Percentiles rank a stretch among this genome's conserved stretches.
These are phyloP conservation scores for Collybia nuda DNA, from an alignment of 768 basidiomycete species.

Conservation along the genomic window DNA sequence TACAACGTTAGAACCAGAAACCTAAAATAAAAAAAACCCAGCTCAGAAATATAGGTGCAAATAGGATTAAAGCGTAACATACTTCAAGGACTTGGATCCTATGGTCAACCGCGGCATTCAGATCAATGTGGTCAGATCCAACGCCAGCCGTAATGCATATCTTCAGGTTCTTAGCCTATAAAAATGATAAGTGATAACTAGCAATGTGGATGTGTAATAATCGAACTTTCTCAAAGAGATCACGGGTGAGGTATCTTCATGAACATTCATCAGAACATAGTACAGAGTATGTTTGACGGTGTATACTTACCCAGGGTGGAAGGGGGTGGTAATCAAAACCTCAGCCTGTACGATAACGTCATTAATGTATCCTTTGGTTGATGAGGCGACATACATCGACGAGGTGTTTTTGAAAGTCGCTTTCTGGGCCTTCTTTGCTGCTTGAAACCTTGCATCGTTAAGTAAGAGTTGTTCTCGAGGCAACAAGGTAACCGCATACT, in stretches of 20 bases:
- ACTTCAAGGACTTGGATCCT: constrained; percentile 79
- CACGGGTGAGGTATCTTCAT: constrained; percentile 67
- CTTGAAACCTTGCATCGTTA: constrained; percentile 56
- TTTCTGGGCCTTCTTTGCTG: constrained; percentile 81
- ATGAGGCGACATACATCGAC: constrained; percentile 53
- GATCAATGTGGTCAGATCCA: constrained; percentile 87
- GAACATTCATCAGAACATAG: neutral
- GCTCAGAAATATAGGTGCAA: constrained; percentile 8
- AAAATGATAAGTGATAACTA: constrained; percentile 2
- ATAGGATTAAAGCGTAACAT: neutral
- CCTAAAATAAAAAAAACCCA: constrained; percentile 41
- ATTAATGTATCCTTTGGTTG: neutral
- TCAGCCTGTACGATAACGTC: constrained; percentile 52
- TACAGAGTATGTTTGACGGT: neutral
- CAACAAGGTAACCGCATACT: constrained; percentile 6
- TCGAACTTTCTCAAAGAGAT: constrained; percentile 64
- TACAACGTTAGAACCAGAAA: constrained; percentile 87
- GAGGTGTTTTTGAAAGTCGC: constrained; percentile 81
- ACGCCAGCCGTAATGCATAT: constrained; percentile 90
- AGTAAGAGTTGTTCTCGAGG: neutral
- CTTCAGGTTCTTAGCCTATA: constrained; percentile 84
- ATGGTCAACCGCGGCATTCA: constrained; percentile 82
- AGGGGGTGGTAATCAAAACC: constrained; percentile 80
- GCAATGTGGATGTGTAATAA: neutral
- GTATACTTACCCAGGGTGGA: constrained; percentile 65